These are phyloP conservation scores for Candida xyloterini DNA, from an alignment of 805 yeast genomes.

Conservation along the genomic window DNA sequence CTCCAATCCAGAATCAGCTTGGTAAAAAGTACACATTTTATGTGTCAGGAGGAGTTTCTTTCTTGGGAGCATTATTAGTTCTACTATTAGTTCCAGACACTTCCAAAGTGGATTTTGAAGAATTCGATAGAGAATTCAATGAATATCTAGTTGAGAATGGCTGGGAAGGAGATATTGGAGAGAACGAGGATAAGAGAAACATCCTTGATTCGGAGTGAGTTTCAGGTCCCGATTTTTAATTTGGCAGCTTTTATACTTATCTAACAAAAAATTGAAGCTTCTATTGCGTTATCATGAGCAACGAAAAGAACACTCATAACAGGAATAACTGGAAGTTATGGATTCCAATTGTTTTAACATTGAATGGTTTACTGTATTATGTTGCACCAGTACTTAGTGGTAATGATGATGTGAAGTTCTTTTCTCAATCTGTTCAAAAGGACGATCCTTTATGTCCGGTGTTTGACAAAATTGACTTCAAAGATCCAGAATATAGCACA, in stretches of 20 bases:
- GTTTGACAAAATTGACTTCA: slow-evolving; percentile 22
- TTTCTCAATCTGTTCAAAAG: not conserved
- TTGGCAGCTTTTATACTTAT: too few relatives aligned
- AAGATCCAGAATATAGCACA: slow-evolving; percentile 10
- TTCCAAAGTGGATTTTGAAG: slow-evolving; percentile 42
- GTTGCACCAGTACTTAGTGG: too few relatives aligned
- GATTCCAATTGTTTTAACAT: too few relatives aligned
- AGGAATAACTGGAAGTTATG: too few relatives aligned
- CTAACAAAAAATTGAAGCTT: too few relatives aligned
- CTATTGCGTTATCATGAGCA: too few relatives aligned
- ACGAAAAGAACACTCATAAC: too few relatives aligned
- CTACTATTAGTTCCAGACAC: slow-evolving; percentile 44
- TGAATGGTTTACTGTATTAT: too few relatives aligned
- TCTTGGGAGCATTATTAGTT: slow-evolving; percentile 26
- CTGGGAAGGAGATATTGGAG: slow-evolving; percentile 46
- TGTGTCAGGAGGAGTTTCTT: slow-evolving; percentile 44
- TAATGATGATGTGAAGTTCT: too few relatives aligned
- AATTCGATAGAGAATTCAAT: slow-evolving; percentile 43
- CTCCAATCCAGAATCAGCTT: slow-evolving; percentile 42
- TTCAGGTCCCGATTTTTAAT: too few relatives aligned
- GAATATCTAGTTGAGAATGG: slow-evolving; percentile 43
- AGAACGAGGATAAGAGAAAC: slow-evolving; percentile 19
- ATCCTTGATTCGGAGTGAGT: not conserved
- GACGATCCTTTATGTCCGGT: slow-evolving; percentile 27
- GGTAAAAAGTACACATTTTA: slow-evolving; percentile 48